Evolutionary conservation across 768 basidiomycete genomes (phyloP), one percentile per base, ranked within the genome.

Genomic region (Cyclocybe cylindracea): DNA sequence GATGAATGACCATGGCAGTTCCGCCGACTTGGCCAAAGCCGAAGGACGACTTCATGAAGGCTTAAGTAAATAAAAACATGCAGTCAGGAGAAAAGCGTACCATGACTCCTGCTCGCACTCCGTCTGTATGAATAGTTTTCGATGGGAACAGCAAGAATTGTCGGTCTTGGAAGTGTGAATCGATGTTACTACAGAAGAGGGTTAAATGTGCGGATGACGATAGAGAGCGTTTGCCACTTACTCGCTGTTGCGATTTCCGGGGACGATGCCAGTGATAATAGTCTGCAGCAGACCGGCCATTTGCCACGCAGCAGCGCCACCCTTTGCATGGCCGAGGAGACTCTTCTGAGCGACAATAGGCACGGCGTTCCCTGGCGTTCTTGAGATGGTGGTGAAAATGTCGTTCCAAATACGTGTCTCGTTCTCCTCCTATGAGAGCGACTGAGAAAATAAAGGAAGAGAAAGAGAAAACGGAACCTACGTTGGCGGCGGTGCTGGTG

Each of bases 1-100:
- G 95, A 67, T 98, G 87, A 44, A 98, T 66, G 61, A 98, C 77
- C 57, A 95, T 79, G 39, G 87, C 90, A 50, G 85, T 90, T 48
- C 97, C 97, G 47, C 97, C 97, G 55, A 98, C 96, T 82, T 98
- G 97, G 62, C 97, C 95, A 76, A 98, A 98, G 57, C 97, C 96
- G 71, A 96, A 96, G 10, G 92, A 94, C 1, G 93, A 94, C 86
- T 92, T 57, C 19, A 58, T n/a, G 16, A 46, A 7, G 44, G 59
- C 50, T 42, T 49, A 51, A 46, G 14, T 32, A 24, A 44, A 46
- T 35, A 31, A 0, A 8, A 6, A 32, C 4, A 24, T 5, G 4
- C 32, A n/a, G 8, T 40, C 3, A 10, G 33, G 8, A n/a, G 4
- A 47, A 37, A 29, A 24, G 69, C 81, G 14, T 61, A 89, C 89